Percentiles rank a stretch among this genome's conserved stretches.
Evolutionary conservation across 148 eudicot genomes (phyloP).

Genomic region (Hydrangea macrophylla): DNA sequence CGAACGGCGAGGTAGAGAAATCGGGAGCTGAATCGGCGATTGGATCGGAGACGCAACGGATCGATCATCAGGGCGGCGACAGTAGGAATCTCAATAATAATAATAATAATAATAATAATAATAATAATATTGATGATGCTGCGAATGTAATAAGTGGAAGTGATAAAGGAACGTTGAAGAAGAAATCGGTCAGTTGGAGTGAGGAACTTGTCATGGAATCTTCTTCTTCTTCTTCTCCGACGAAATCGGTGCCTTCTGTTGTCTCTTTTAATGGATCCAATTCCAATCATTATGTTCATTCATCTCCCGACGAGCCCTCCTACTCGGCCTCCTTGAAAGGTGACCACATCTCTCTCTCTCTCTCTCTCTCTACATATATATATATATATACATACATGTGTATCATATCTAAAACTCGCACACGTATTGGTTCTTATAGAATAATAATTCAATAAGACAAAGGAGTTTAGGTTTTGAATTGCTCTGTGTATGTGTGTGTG

Average conservation of each 20-base stretch:
- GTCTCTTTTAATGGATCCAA: no score
- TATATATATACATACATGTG: background rate
- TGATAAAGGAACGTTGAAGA: slow-evolving; percentile 1
- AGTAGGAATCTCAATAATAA: no score
- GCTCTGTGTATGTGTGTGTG: no score
- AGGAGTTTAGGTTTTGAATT: background rate
- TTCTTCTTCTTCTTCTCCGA: slow-evolving; percentile 17
- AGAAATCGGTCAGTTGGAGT: slow-evolving; percentile 31
- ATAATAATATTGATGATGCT: background rate
- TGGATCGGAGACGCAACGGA: background rate
- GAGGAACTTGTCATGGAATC: slow-evolving; percentile 25
- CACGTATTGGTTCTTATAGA: background rate
- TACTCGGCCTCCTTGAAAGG: slow-evolving; percentile 43
- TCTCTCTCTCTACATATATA: background rate
- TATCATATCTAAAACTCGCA: background rate
- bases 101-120: background rate
- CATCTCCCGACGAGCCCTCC: slow-evolving; percentile 19
- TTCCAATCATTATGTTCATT: slow-evolving; percentile 1
- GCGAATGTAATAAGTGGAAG: background rate
- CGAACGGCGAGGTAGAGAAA: background rate
- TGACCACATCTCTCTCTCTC: slow-evolving; percentile 9
- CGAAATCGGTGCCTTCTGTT: slow-evolving; percentile 34
- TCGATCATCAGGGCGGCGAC: no score
- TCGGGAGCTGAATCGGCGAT: background rate
- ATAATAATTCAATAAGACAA: no score